Base-by-base conservation (phyloP, 495 filamentous ascomycete species). In the Xylaria curta region DNA sequence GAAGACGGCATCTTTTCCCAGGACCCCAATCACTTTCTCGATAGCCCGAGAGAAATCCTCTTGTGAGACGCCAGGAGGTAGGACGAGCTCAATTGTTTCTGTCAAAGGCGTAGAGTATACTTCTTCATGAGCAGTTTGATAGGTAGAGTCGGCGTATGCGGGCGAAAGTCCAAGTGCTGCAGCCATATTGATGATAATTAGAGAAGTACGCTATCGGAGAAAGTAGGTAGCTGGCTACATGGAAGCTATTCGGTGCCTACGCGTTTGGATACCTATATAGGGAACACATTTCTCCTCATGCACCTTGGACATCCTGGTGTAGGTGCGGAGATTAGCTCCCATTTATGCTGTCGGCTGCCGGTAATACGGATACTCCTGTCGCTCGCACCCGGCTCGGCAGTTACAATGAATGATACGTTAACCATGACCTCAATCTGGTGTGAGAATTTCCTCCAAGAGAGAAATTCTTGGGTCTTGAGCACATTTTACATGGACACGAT, bases 31-130 rank as follows among this genome's bases (percentile, higher is more conserved):
- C 56, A 80, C 81, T 62, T 76, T 74, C 17, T 78, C 70, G 21
- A 85, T 76, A n/a, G 81, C 77, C 28, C 69, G 51, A 49, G 74
- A 76, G 56, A 82, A 84, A 44, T 76, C 75, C 1, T 69, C 73
- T 47, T 78, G 72, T 28, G 75, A 72, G 8, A 84, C 76, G 6
- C 82, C 83, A 0, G 82, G 82, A 0, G 83, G 83, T 1, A 85
- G 74, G 4, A 82, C 77, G 12, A 36, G 19, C 33, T 56, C 49
- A 24, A 74, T 71, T 19, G 64, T 47, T 40, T 36, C 8, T 2
- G 28, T 51, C 38, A 68, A 28, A 5, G 68, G 72, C 19, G 44
- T 64, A 9, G 68, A 60, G 63, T 68, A 74, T 10, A 68, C 63
- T 1, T 54, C 33, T 44, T 74, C 72, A 53, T 71, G 72, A 12